phyloP scores from a whole-genome alignment of 2,329 filamentous ascomycete species.

The Thelonectria olida region DNA sequence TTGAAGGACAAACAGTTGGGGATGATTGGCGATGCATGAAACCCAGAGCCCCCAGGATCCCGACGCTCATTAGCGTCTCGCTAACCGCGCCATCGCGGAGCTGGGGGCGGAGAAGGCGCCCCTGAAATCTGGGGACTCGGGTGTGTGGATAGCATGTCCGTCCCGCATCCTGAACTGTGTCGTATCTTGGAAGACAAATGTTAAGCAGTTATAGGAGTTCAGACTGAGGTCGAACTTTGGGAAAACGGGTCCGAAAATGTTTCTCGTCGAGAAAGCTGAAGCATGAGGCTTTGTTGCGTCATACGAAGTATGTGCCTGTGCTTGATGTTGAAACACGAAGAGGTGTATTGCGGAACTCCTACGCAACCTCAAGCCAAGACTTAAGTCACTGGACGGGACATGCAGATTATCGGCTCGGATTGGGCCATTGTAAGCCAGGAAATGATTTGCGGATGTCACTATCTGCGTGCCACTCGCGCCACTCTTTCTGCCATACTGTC shows the following conservation, averaged over 20 bases:
- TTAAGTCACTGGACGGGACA: slow-evolving; percentile 4
- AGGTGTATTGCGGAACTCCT: background rate
- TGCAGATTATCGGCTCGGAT: slow-evolving; percentile 2
- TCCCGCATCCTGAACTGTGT: slow-evolving; percentile 16
- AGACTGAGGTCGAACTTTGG: background rate
- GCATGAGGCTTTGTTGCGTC: background rate
- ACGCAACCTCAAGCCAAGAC: slow-evolving; percentile 11
- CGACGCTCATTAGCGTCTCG: slow-evolving; percentile 17
- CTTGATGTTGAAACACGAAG: background rate
- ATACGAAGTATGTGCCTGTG: slow-evolving; percentile 6
- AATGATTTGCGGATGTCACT: slow-evolving; percentile 1
- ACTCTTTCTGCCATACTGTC: slow-evolving; percentile 1
- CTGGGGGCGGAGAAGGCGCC: slow-evolving; percentile 29
- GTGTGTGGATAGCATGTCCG: slow-evolving; percentile 27
- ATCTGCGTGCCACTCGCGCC: slow-evolving; percentile 12
- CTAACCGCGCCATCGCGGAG: slow-evolving; percentile 20
- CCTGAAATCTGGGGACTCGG: slow-evolving; percentile 41
- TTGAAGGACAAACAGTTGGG: slow-evolving; percentile 13
- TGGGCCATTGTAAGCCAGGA: background rate
- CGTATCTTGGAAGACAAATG: background rate
- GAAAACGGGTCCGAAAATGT: background rate
- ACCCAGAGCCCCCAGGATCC: slow-evolving; percentile 19
- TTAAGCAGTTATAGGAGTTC: background rate
- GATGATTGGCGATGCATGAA: slow-evolving; percentile 27
- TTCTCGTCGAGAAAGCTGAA: background rate